These are phyloP conservation scores for Acer saccharum DNA, from an alignment of 345 rosid genomes.

Conservation along the genomic window DNA sequence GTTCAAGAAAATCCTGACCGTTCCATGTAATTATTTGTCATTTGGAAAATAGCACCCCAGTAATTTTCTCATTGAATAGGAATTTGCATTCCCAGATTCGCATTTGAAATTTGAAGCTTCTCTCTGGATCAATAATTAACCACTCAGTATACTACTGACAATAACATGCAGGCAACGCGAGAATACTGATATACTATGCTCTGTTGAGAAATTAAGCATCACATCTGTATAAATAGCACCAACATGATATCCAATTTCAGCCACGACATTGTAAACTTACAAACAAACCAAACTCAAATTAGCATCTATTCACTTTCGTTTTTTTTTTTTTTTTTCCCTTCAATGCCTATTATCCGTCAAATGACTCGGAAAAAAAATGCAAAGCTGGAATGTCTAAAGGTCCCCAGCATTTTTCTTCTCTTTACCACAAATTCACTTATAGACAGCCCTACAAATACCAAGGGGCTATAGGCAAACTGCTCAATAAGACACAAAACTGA, in stretches of 20 bases:
- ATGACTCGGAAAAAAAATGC: slow-evolving; percentile 6
- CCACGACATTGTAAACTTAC: neutral
- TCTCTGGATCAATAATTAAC: neutral
- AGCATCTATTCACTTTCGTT: neutral
- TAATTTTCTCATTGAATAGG: neutral
- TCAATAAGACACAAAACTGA: slow-evolving; percentile 18
- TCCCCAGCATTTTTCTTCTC: slow-evolving; percentile 12
- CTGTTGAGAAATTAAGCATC: neutral
- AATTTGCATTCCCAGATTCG: neutral
- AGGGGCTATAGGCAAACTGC: slow-evolving; percentile 25
- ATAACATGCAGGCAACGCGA: neutral
- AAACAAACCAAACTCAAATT: slow-evolving; percentile 11
- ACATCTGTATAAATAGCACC: neutral
- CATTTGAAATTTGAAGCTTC: neutral
- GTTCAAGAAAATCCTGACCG: no score
- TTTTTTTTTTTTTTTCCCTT: neutral
- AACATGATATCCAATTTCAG: slow-evolving; percentile 5
- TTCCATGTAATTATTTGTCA: no score
- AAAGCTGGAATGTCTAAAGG: slow-evolving; percentile 12
- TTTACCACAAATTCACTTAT: slow-evolving; percentile 18
- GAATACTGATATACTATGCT: neutral
- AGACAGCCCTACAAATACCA: slow-evolving; percentile 16
- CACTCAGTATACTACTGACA: neutral
- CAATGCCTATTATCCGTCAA: slow-evolving; percentile 14
- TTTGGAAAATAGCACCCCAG: no score